Evolutionary conservation across 169 alveolate species (phyloP), one percentile per base, ranked within the genome.

Genomic region (Cryptosporidium bovis): DNA sequence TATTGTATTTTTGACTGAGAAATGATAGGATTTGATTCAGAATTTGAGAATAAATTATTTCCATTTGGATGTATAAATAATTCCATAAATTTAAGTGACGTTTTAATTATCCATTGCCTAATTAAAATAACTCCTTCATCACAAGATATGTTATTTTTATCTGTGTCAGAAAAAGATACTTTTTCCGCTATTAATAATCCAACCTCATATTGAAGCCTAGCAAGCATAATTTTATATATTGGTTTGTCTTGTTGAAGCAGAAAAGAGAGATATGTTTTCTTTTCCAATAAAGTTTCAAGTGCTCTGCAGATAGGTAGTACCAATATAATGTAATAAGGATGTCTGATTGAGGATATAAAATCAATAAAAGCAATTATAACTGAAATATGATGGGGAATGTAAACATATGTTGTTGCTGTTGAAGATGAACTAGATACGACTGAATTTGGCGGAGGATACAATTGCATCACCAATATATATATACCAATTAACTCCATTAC

Each of bases 401-500:
- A 77, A 20, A 77, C 46, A 60, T 77, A 77, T 31, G 77, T 34
- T 20, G 87, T 60, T n/a, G 87, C 40, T 24, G 69, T 36, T 10
- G 87, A 77, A 8, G 87, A 77, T 24, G 87, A 77, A 66, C 48
- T 77, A 15, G 87, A 36, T 27, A 62, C 51, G 16, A 46, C 29
- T 56, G 87, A 77, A 31, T 44, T 56, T 18, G 87, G 87, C 5
- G 87, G 87, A 55, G 87, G 71, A 50, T 77, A 77, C 12, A 77
- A 66, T 5, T 77, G 87, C 71, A 62, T 77, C 4, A 77, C 87
- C 64, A 77, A 40, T 18, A 77, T 77, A 60, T 77, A 77, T 46
- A 77, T 77, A 34, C 87, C 87, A 77, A 77, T 77, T 13, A 77
- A 24, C 15, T 77, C 87, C 87, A 77, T 77, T 4, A 77, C 87